A percentile compares a stretch with the other conserved stretches of the same genome.
Evolutionary conservation across 2,329 filamentous ascomycete genomes (phyloP).

Genomic region (Ceratocystis harringtonii): DNA sequence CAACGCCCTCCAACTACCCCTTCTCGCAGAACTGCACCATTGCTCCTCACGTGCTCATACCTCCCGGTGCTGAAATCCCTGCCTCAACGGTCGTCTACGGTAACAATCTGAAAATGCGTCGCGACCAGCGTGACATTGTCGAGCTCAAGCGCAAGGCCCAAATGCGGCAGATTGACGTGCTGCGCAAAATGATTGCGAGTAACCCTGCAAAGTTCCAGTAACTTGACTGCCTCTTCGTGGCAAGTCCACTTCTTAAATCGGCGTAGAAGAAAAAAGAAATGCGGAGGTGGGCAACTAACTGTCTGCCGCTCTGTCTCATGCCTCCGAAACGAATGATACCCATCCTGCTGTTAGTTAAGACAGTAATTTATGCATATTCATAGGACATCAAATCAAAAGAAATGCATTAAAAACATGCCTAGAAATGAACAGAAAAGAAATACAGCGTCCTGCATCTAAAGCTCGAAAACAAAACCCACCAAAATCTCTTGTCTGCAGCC

Average conservation of each 20-base stretch:
- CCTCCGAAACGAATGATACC: constrained; percentile 3
- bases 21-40: constrained; percentile 51
- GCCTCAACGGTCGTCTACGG: constrained; percentile 59
- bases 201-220: constrained; percentile 36
- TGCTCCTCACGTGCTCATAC: constrained; percentile 46
- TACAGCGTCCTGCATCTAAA: background rate
- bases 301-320: background rate
- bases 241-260: background rate
- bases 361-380: background rate
- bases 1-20: background rate
- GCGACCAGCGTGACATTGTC: constrained; percentile 44
- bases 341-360: background rate
- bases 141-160: constrained; percentile 49
- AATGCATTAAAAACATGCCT: background rate
- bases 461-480: background rate
- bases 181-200: constrained; percentile 51
- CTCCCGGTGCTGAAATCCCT: constrained; percentile 41
- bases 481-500: background rate
- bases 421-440: background rate
- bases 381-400: background rate
- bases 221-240: background rate
- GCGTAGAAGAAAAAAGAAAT: background rate
- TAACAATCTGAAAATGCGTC: constrained; percentile 38
- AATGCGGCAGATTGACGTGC: constrained; percentile 51
- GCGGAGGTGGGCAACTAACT: background rate